A percentile compares a stretch with the other conserved stretches of the same genome.
Evolutionary conservation across 805 yeast genomes (phyloP).

Genomic region (Pichia californica): DNA sequence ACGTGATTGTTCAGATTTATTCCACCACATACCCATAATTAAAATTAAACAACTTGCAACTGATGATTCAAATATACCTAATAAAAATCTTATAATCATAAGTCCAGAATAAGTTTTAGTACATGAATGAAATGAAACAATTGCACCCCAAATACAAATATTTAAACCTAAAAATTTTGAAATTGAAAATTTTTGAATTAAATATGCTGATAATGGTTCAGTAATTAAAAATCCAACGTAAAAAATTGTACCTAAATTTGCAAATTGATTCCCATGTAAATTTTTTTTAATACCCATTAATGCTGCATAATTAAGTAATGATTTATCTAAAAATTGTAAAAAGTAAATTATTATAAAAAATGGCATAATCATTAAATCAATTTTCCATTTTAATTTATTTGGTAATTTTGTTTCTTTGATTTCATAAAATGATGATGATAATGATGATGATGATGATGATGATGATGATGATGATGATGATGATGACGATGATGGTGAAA

Average conservation of each 20-base stretch:
- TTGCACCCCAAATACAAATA: conserved; percentile 30
- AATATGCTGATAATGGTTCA: conserved; percentile 37
- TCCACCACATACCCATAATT: conserved; percentile 20
- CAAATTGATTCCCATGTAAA: conserved; percentile 11
- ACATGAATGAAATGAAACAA: conserved; percentile 35
- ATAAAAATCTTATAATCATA: conserved; percentile 35
- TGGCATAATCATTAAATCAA: conserved; percentile 10
- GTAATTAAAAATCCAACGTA: conserved; percentile 42
- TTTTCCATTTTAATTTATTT: conserved; percentile 8
- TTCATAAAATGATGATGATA: too few relatives aligned
- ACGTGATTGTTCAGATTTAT: conserved; percentile 20
- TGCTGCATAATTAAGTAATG: conserved; percentile 54
- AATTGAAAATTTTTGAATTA: conserved; percentile 33
- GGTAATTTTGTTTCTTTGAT: background rate
- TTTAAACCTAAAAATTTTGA: conserved; percentile 26
- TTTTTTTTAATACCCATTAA: conserved; percentile 39
- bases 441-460: too few relatives aligned
- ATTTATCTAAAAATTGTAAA: conserved; percentile 36
- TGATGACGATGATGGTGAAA: too few relatives aligned
- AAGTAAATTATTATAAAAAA: conserved; percentile 8
- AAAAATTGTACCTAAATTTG: conserved; percentile 32
- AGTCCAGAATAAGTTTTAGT: conserved; percentile 41
- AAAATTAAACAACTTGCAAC: conserved; percentile 13
- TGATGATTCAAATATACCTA: conserved; percentile 34
- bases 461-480: too few relatives aligned